Base-by-base conservation (phyloP, 345 rosid species). In the Citrus unshiu region DNA sequence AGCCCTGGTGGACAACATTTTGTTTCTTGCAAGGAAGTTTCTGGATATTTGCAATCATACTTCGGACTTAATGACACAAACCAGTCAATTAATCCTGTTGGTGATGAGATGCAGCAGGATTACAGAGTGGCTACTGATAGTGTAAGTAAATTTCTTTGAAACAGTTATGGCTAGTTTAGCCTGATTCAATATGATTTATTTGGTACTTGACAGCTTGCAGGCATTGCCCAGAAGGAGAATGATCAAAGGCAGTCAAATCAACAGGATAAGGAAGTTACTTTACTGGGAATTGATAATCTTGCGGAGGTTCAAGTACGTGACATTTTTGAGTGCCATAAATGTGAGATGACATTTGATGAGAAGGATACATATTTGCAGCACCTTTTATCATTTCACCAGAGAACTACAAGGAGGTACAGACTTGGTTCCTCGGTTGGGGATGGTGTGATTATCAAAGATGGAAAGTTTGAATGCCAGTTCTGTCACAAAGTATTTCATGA, bases 391-490 rank as follows among this genome's bases (percentile, higher is more conserved):
- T 83, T 82, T 86, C 97, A 92, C 78, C 92, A 88, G 83, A 82
- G 88, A 80, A 84, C 89, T 79, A 89, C 94, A 18, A 88, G 91
- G 83, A 91, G 84, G 72, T 88, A 85, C 64, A 86, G 91, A 75
- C 86, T 87, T 43, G 97, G 93, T 70, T 90, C 92, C 69, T 88
- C 97, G 62, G 93, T 92, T 77, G 94, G 93, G 56, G 94, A 90
- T 83, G 94, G 93, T 54, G 93, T 89, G 56, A 92, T 90, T 74
- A 78, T 90, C 80, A 90, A 88, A 79, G 93, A 90, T 78, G 94
- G 97, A 27, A 92, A 92, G 78, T 92, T 84, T 77, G 93, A 92
- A 86, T 92, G 96, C 79, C 96, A 90, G 80, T 90, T 92, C 76
- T 92, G 96, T 83, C 96, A 92, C 77, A 90, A 92, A 83, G 89